Evolutionary conservation across 208 protist genomes (phyloP).

Genomic region (Leishmania amazonensis): DNA sequence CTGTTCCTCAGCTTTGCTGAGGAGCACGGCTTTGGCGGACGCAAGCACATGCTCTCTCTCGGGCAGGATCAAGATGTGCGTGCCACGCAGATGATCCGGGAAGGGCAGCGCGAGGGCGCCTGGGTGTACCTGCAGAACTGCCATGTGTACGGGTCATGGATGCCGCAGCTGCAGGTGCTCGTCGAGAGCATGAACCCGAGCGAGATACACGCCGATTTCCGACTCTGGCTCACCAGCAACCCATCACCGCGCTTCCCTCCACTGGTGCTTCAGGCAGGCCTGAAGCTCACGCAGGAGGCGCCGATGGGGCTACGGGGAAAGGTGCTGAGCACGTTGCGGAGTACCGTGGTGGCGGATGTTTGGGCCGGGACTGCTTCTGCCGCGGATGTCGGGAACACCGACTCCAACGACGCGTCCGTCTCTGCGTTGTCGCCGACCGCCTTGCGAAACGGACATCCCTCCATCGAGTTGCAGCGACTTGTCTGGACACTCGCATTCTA

Average conservation of each 20-base stretch:
- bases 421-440: background rate
- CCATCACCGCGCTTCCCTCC: slow-evolving; percentile 92
- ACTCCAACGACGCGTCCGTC: background rate
- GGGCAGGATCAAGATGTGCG: slow-evolving; percentile 94
- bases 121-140: slow-evolving; percentile 97
- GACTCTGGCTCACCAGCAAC: slow-evolving; percentile 96
- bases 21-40: slow-evolving; percentile 82
- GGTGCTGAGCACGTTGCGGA: slow-evolving; percentile 78
- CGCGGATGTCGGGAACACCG: background rate
- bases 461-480: slow-evolving; percentile 56
- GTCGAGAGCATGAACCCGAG: slow-evolving; percentile 79
- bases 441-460: background rate
- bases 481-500: slow-evolving; percentile 94
- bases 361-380: slow-evolving; percentile 56
- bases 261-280: slow-evolving; percentile 92
- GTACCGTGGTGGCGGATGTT: slow-evolving; percentile 49
- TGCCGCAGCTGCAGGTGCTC: slow-evolving; percentile 91
- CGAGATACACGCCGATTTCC: slow-evolving; percentile 89
- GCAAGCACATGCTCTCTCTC: slow-evolving; percentile 91
- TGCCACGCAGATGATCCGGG: slow-evolving; percentile 86
- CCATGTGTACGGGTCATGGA: slow-evolving; percentile 95
- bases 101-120: slow-evolving; percentile 72
- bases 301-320: slow-evolving; percentile 94
- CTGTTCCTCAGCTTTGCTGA: slow-evolving; percentile 92
- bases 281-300: slow-evolving; percentile 97